Conservation (phyloP, 495 filamentous ascomycete species). For the Glonium stellatum region DNA sequence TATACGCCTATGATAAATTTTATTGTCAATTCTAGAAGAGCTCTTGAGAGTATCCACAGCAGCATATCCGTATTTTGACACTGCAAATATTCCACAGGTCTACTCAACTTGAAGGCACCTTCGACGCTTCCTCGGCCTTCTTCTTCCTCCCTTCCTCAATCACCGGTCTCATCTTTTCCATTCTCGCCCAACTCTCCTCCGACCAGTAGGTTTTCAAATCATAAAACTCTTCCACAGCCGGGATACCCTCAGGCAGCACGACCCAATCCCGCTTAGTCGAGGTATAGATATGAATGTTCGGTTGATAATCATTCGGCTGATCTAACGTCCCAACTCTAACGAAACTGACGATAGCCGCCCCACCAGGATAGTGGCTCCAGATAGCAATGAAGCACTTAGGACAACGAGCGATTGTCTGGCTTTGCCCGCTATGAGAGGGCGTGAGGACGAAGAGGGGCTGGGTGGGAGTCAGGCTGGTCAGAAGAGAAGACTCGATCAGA, state of each 20-base stretch:
- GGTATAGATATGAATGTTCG: slow-evolving; percentile 26
- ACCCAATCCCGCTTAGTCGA: slow-evolving; percentile 23
- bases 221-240: slow-evolving; percentile 3
- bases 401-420: slow-evolving; percentile 5
- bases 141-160: slow-evolving; percentile 54
- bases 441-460: slow-evolving; percentile 8
- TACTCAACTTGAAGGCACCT: neutral
- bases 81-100: neutral
- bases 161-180: slow-evolving; percentile 41
- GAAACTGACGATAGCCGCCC: neutral
- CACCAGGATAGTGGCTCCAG: slow-evolving; percentile 14
- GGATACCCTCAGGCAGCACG: neutral
- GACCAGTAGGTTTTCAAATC: neutral
- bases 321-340: slow-evolving; percentile 26
- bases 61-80: too few species aligned
- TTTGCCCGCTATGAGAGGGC: slow-evolving; percentile 5
- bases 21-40: too few species aligned
- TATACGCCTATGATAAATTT: too few species aligned
- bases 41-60: too few species aligned
- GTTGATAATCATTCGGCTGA: slow-evolving; percentile 6
- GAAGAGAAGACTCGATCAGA: slow-evolving; percentile 18
- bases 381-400: slow-evolving; percentile 9
- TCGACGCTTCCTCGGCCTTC: neutral
- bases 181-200: neutral
- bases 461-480: slow-evolving; percentile 6